Evolutionary conservation across 441 rosid genomes (phyloP), one percentile per base, ranked within the genome.

Genomic region (Codiaeum variegatum): DNA sequence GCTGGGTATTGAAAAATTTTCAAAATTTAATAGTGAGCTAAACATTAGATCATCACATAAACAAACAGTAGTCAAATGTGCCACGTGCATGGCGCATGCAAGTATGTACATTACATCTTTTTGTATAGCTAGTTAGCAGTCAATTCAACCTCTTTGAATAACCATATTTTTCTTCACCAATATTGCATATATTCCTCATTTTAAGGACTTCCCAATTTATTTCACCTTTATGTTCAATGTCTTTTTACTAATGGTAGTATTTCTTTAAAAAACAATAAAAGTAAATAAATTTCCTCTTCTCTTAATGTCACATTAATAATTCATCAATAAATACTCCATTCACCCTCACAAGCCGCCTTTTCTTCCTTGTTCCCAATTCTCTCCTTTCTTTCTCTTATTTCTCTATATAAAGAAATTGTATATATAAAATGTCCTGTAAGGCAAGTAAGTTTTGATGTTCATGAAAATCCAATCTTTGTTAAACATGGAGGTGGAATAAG

Each of bases 361-460:
- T 73, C 69, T 49, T 64, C 28, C n/a, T 62, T 62, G 55, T 69
- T 76, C 65, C 29, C 56, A 66, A 23, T 13, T 21, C 38, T 18
- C 62, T 31, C 76, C n/a, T n/a, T n/a, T n/a, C n/a, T n/a, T n/a
- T n/a, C n/a, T n/a, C n/a, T n/a, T 24, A 5, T 52, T 11, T 15
- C 49, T 28, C 9, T n/a, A 7, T 19, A 64, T 29, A 44, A 66
- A 61, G 24, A 19, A 2, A 4, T 15, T 19, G 2, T 1, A 1
- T 9, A 11, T 44, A 40, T 26, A 40, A 19, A 62, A 75, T 70
- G 74, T 86, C 95, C 12, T 76, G 79, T 69, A 80, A 66, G 77
- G 77, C 84, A 59, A 81, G 82, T 85, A 89, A 83, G 87, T 73
- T 93, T 93, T 0, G 85, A 87, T 62, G 77, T 55, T 61, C 74